Percentiles rank a stretch among this genome's conserved stretches.
Evolutionary conservation across 495 filamentous ascomycete species (phyloP).

Genomic region (Gamarada debralockiae): DNA sequence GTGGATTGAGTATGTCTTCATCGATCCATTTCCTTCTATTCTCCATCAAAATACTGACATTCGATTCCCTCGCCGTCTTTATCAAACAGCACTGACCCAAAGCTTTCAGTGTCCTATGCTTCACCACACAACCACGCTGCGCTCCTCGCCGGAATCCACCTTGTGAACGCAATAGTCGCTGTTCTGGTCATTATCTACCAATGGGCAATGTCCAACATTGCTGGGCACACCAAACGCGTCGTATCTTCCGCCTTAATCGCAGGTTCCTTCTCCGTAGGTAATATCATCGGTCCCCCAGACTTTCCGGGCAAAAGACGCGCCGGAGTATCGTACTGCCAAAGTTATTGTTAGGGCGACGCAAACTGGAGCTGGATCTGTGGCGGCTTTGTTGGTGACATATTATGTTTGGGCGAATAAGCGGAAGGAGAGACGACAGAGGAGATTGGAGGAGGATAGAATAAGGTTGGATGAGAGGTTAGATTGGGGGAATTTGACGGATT

Average conservation of each 20-base stretch:
- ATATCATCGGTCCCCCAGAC: slow-evolving; percentile 19
- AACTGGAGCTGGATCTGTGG: slow-evolving; percentile 21
- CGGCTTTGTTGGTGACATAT: slow-evolving; percentile 32
- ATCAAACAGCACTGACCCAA: too few relatives aligned
- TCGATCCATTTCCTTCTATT: too few relatives aligned
- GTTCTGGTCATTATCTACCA: slow-evolving; percentile 41
- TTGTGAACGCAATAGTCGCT: slow-evolving; percentile 57
- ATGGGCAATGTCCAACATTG: slow-evolving; percentile 6
- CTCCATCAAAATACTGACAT: too few relatives aligned
- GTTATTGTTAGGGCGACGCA: slow-evolving; percentile 42
- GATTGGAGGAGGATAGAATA: slow-evolving; percentile 25
- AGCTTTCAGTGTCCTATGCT: slow-evolving; percentile 59
- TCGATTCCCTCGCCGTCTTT: too few relatives aligned
- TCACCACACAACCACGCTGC: slow-evolving; percentile 41
- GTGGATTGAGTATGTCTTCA: too few relatives aligned
- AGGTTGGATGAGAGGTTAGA: not conserved
- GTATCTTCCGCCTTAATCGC: not conserved
- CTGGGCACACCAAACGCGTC: slow-evolving; percentile 13
- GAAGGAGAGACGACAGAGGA: slow-evolving; percentile 44
- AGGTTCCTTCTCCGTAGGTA: slow-evolving; percentile 7
- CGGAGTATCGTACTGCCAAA: slow-evolving; percentile 61
- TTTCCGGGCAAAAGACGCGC: slow-evolving; percentile 25
- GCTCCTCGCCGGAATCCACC: slow-evolving; percentile 58
- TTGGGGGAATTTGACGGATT: slow-evolving; percentile 6
- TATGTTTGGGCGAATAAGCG: slow-evolving; percentile 45